phyloP scores from a whole-genome alignment of 345 rosid genomes.

The Eucalyptus cloeziana region DNA sequence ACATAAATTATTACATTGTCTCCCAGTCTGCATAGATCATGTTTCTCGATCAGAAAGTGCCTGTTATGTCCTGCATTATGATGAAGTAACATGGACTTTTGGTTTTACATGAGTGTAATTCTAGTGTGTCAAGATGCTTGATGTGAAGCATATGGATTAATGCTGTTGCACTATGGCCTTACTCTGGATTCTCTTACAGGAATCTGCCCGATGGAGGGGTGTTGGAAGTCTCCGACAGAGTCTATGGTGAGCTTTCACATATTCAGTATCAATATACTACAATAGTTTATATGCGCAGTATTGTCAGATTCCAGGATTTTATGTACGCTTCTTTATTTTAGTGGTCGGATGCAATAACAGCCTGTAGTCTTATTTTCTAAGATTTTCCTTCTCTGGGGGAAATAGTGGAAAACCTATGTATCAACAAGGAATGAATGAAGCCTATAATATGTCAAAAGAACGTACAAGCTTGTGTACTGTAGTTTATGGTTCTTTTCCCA shows the following conservation, averaged over 20 bases:
- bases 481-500: neutral
- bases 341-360: neutral
- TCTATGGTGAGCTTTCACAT: neutral
- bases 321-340: neutral
- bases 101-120: neutral
- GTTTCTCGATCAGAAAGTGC: neutral
- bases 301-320: neutral
- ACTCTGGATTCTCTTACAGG: neutral
- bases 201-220: neutral
- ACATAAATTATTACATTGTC: neutral
- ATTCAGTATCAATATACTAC: neutral
- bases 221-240: neutral
- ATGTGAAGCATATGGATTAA: no score
- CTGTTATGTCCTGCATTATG: neutral
- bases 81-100: neutral
- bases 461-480: no score
- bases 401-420: no score
- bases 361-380: neutral
- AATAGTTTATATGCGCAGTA: neutral
- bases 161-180: no score
- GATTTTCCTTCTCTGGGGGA: neutral
- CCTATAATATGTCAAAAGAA: no score
- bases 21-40: neutral
- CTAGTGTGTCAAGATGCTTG: neutral
- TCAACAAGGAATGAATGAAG: no score